Conservation (phyloP, 257 asterid species). For the Solanum pinnatisectum region DNA sequence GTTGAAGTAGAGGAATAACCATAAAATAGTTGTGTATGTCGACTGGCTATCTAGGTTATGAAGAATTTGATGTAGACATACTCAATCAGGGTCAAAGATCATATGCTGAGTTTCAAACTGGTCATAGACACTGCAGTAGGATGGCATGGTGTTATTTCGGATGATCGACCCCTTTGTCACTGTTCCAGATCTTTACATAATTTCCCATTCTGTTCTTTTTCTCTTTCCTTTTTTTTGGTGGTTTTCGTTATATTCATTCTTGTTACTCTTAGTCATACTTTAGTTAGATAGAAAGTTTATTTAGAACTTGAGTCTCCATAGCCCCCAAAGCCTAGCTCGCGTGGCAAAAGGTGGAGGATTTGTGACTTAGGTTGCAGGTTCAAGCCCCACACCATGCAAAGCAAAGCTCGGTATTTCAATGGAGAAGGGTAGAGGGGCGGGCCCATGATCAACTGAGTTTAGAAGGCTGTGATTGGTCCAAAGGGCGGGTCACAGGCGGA, state of each 20-base stretch:
- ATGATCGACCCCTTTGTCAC: not conserved
- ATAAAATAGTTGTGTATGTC: not conserved
- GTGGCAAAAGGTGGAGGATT: too few relatives aligned
- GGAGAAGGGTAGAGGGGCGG: too few relatives aligned
- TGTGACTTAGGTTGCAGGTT: too few relatives aligned
- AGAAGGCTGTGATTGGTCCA: too few relatives aligned
- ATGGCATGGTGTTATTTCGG: not conserved
- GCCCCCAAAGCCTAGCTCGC: too few relatives aligned
- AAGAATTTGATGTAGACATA: not conserved
- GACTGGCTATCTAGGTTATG: not conserved
- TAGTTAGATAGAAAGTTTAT: not conserved
- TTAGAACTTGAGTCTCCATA: not conserved
- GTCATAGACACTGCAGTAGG: not conserved
- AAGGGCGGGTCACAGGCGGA: too few relatives aligned
- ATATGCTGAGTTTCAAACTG: not conserved
- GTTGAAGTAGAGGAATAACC: not conserved
- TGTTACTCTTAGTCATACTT: not conserved
- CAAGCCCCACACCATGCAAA: too few relatives aligned
- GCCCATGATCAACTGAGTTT: too few relatives aligned
- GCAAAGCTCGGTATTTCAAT: too few relatives aligned
- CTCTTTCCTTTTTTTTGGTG: not conserved
- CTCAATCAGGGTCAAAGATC: not conserved
- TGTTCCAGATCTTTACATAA: not conserved
- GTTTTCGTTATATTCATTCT: not conserved
- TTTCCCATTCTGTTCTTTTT: not conserved